Conservation (phyloP, 768 basidiomycete species). For the Lactarius quietus region DNA sequence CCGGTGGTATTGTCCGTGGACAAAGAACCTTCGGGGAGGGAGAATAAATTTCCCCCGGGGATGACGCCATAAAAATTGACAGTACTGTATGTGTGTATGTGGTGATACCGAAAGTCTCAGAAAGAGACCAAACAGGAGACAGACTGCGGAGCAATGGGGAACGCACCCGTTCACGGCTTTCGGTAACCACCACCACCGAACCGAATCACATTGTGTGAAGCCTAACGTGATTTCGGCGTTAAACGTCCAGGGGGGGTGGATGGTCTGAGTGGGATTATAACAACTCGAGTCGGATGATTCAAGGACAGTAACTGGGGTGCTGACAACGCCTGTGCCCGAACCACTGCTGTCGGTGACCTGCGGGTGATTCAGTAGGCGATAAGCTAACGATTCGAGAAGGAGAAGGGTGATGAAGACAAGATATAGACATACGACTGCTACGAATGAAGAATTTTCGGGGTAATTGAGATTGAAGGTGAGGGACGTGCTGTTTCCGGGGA, state of each 20-base stretch:
- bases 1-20: too few species aligned
- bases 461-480: too few species aligned
- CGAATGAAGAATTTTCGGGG: too few species aligned
- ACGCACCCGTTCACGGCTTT: conserved; percentile 51
- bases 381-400: background rate
- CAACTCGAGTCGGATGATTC: conserved; percentile 53
- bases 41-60: too few species aligned
- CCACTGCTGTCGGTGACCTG: conserved; percentile 58
- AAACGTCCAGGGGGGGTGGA: conserved; percentile 55
- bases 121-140: too few species aligned
- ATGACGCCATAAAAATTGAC: too few species aligned
- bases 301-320: too few species aligned
- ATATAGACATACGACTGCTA: conserved; percentile 49
- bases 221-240: conserved; percentile 58
- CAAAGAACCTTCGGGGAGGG: too few species aligned
- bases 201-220: conserved; percentile 59
- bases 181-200: conserved; percentile 64
- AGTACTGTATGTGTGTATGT: too few species aligned
- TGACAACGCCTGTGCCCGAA: conserved; percentile 76
- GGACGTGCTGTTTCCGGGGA: too few species aligned
- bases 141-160: conserved; percentile 27
- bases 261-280: conserved; percentile 47
- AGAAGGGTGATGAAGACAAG: background rate
- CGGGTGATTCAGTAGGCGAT: background rate
- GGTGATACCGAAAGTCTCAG: too few species aligned